Conservation (phyloP, 1,284 basidiomycete genomes). For the Pascua sp. region DNA sequence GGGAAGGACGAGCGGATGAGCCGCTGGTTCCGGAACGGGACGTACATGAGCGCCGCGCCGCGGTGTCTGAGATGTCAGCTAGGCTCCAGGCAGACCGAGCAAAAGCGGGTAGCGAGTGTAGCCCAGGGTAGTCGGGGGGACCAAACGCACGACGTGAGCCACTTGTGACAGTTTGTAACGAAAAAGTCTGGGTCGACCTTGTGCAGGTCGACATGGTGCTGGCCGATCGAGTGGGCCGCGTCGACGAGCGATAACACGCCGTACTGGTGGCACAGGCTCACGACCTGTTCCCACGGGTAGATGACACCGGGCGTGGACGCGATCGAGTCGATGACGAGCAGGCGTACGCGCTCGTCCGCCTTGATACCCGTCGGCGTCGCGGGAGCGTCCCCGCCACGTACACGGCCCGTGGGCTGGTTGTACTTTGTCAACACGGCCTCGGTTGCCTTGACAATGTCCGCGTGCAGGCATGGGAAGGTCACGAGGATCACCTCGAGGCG, state of each 20-base stretch:
- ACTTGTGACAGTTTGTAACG: slow-evolving; percentile 82
- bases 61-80: slow-evolving; percentile 57
- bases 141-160: slow-evolving; percentile 55
- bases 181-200: slow-evolving; percentile 70
- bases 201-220: slow-evolving; percentile 57
- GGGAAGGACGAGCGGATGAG: slow-evolving; percentile 72
- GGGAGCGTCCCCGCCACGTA: not conserved
- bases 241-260: slow-evolving; percentile 70
- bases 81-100: no score
- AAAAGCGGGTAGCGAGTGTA: no score
- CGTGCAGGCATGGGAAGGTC: slow-evolving; percentile 63
- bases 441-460: slow-evolving; percentile 60
- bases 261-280: slow-evolving; percentile 64
- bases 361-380: slow-evolving; percentile 31
- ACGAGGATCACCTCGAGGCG: slow-evolving; percentile 56
- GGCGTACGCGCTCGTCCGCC: slow-evolving; percentile 48
- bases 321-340: slow-evolving; percentile 74
- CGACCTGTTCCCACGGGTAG: slow-evolving; percentile 76
- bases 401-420: slow-evolving; percentile 18
- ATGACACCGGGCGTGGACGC: slow-evolving; percentile 63
- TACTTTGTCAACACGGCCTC: slow-evolving; percentile 47
- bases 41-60: slow-evolving; percentile 69
- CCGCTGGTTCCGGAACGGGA: slow-evolving; percentile 72
- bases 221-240: slow-evolving; percentile 77
- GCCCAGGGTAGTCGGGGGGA: no score